These are phyloP conservation scores for Cryphonectria naterciae DNA, from an alignment of 2,329 filamentous ascomycete species.

Conservation along the genomic window DNA sequence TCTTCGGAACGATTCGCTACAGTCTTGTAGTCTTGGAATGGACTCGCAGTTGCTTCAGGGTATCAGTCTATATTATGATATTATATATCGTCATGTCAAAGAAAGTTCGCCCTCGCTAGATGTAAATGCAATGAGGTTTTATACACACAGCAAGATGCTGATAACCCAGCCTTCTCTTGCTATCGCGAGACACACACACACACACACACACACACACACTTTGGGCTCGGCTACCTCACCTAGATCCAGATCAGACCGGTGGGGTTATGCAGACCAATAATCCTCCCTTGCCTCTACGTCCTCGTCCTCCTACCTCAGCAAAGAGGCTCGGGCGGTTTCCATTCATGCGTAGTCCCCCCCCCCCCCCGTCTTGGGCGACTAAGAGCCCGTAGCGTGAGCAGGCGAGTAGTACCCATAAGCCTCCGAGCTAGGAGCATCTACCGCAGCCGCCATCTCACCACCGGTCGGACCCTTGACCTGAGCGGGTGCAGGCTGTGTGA, in stretches of 20 bases:
- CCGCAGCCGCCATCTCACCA: background rate
- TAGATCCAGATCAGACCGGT: background rate
- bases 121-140: background rate
- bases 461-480: background rate
- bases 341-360: background rate
- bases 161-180: background rate
- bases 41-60: background rate
- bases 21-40: background rate
- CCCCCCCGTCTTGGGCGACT: background rate
- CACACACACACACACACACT: too few species aligned
- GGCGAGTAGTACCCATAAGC: conserved; percentile 1
- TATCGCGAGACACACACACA: background rate
- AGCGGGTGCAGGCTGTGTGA: background rate
- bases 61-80: background rate
- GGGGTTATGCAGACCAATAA: too few species aligned
- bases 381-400: background rate
- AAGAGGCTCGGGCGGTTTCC: background rate
- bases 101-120: background rate
- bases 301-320: background rate
- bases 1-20: background rate
- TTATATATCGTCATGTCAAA: background rate
- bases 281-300: background rate
- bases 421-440: background rate
- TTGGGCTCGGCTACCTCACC: background rate
- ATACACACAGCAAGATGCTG: background rate